These are phyloP conservation scores for Colletotrichum destructivum DNA, from an alignment of 2,329 filamentous ascomycete species.

Conservation along the genomic window DNA sequence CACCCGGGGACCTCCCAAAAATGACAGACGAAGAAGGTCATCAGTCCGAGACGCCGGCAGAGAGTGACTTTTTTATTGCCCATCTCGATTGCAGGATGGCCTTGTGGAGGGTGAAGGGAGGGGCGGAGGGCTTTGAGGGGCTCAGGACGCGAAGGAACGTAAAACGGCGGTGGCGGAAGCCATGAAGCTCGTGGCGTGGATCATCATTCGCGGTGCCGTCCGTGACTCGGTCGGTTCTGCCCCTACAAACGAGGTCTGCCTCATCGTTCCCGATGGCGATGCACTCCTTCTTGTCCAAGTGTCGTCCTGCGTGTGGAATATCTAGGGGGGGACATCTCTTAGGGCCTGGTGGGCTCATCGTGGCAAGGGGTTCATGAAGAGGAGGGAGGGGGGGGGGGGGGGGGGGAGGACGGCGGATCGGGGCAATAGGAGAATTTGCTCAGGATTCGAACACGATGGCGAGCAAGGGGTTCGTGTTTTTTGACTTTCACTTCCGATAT, in stretches of 20 bases:
- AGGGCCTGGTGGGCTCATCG: not conserved
- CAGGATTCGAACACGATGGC: not conserved
- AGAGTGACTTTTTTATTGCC: conserved; percentile 33
- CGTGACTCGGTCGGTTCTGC: too few relatives aligned
- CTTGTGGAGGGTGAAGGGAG: conserved; percentile 2
- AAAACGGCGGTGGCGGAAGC: conserved; percentile 19
- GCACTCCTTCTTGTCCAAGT: not conserved
- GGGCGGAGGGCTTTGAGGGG: too few relatives aligned
- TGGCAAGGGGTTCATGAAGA: not conserved
- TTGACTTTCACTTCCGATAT: too few relatives aligned
- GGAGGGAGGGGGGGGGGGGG: not conserved
- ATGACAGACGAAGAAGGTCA: conserved; percentile 12
- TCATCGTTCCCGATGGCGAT: not conserved
- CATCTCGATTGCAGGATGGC: conserved; percentile 35
- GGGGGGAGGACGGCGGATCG: not conserved
- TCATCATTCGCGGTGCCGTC: not conserved
- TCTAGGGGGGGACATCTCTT: conserved; percentile 4
- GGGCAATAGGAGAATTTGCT: not conserved
- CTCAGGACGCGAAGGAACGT: not conserved
- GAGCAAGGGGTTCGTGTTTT: conserved; percentile 27
- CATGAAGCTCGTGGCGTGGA: conserved; percentile 26
- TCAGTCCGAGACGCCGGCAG: conserved; percentile 41
- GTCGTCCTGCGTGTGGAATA: conserved; percentile 11
- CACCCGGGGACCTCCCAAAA: not conserved
- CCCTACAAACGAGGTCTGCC: not conserved